Base-by-base conservation (phyloP, 352 stramenopile genomes). In the Blastocystis hominis region DNA sequence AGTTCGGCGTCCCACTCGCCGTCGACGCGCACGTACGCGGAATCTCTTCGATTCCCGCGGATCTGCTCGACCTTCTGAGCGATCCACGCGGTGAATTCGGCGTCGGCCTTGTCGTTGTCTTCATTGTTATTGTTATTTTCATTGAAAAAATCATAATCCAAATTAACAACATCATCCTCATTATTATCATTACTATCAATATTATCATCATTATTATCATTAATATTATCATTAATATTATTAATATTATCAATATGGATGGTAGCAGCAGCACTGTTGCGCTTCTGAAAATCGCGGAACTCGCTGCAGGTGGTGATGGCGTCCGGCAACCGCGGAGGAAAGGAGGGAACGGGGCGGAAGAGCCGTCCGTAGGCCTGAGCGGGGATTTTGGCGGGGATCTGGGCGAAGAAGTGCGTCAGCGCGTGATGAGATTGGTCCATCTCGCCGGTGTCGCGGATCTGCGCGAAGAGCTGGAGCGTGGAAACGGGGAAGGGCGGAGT, bases 391-490 rank as follows among this genome's bases (percentile, higher is more conserved):
- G 34, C 13, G 20, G 5, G 53, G 20, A 84, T 15, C 50, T 84
- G 50, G 7, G 72, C 68, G 50, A 84, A 84, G 24, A 84, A 30
- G 44, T 84, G 72, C 20, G 72, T 84, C 20, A 66, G 36, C 7
- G 72, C n/a, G 50, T 84, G 66, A 40, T 84, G 72, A 34, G 34
- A 10, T 9, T 46, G 17, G 38, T 84, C 72, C 7, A 68, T 9
- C 44, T 44, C 44, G 46, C 53, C 42, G 44, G 46, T 34, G 13
- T 63, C 72, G 15, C 68, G 50, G 15, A 30, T 44, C 36, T 34
- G 46, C 3, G n/a, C 20, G 7, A 84, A 30, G 2, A 84, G 55
- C 24, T 20, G 2, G 20, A 24, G 17, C 3, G 68, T 53, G 9
- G n/a, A 17, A 9, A 20, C 4, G 3, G 15, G 38, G 47, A 69